Conservation (phyloP, 2,329 filamentous ascomycete species). For the Penicillium sp. region DNA sequence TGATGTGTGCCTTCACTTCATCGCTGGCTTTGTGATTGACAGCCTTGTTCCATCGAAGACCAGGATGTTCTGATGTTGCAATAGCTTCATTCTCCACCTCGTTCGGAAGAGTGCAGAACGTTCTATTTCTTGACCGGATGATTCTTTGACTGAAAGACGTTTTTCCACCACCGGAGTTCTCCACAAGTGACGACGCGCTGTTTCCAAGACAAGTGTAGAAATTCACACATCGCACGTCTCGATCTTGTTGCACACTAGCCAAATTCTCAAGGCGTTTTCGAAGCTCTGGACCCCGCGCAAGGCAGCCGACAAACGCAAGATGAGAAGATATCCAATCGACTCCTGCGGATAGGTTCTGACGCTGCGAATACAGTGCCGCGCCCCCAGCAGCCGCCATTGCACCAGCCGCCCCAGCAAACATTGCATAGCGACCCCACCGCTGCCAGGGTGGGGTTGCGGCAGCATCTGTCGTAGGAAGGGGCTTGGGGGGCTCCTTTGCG, state of each 20-base stretch:
- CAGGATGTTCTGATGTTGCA: conserved; percentile 27
- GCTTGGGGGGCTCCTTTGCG: conserved; percentile 15
- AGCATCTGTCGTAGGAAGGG: conserved; percentile 38
- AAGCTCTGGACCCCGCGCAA: conserved; percentile 77
- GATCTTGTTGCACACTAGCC: conserved; percentile 57
- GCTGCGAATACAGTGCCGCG: conserved; percentile 78
- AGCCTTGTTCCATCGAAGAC: conserved; percentile 59
- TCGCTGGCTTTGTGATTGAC: conserved; percentile 74
- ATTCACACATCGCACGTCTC: conserved; percentile 72
- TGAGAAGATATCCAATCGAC: conserved; percentile 82
- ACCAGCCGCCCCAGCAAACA: conserved; percentile 75
- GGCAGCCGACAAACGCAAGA: conserved; percentile 85
- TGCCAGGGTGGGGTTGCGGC: conserved; percentile 57
- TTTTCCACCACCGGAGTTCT: conserved; percentile 19
- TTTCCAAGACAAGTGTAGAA: conserved; percentile 79
- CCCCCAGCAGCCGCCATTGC: conserved; percentile 75
- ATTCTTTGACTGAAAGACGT: conserved; percentile 34
- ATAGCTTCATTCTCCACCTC: conserved; percentile 36
- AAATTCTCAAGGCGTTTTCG: conserved; percentile 65
- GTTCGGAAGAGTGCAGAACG: conserved; percentile 78
- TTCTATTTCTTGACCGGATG: conserved; percentile 57
- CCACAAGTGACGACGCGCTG: conserved; percentile 46
- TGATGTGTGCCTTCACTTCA: conserved; percentile 71
- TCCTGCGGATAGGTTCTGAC: conserved; percentile 70
- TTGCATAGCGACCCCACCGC: conserved; percentile 75